Percentiles rank a stretch among this genome's conserved stretches.
These are phyloP conservation scores for Wallacemonas collosoma DNA, from an alignment of 208 protist genomes.

Conservation along the genomic window DNA sequence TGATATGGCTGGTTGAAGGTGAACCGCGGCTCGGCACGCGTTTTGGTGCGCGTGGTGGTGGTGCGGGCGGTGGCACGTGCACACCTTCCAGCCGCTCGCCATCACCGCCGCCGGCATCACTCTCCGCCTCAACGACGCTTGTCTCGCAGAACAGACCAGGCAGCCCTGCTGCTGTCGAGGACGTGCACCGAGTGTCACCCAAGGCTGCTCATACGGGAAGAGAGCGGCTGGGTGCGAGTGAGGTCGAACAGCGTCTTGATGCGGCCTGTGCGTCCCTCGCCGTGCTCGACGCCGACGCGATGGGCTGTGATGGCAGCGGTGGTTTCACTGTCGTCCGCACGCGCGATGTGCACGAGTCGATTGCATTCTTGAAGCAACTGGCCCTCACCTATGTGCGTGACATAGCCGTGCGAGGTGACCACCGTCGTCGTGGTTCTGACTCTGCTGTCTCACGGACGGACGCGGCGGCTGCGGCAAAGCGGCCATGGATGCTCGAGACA, in stretches of 20 bases:
- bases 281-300: not conserved
- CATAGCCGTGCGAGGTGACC: conserved; percentile 15
- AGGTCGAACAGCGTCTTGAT: conserved; percentile 32
- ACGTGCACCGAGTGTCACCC: too few species aligned
- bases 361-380: conserved; percentile 40
- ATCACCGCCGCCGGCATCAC: conserved; percentile 7
- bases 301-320: too few species aligned
- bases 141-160: too few species aligned
- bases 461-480: not conserved
- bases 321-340: conserved; percentile 51
- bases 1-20: conserved; percentile 83
- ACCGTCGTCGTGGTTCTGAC: not conserved
- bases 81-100: not conserved
- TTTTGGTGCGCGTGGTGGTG: not conserved
- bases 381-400: conserved; percentile 18
- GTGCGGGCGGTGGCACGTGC: too few species aligned
- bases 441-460: too few species aligned
- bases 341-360: conserved; percentile 46
- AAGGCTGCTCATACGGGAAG: not conserved
- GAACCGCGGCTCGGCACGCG: not conserved
- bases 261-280: conserved; percentile 50
- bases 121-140: too few species aligned
- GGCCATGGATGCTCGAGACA: conserved; percentile 23
- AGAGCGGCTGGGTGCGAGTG: conserved; percentile 1
- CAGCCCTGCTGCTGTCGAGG: too few species aligned